phyloP scores from a whole-genome alignment of 352 stramenopile genomes.

The Pythium grandisporangium region DNA sequence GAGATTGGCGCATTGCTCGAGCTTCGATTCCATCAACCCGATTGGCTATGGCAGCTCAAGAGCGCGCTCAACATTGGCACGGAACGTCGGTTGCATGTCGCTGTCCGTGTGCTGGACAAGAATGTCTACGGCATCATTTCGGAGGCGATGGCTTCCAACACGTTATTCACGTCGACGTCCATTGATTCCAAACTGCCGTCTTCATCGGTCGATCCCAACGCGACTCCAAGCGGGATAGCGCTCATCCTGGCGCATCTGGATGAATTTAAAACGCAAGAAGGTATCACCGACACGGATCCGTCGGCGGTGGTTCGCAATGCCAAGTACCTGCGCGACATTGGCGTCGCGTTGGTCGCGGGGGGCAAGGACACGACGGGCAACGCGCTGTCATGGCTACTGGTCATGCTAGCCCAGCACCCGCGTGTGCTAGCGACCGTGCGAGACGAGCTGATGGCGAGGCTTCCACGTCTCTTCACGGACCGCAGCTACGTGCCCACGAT shows the following conservation, averaged over 20 bases:
- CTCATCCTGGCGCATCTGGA: constrained; percentile 34
- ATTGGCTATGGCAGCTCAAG: constrained; percentile 39
- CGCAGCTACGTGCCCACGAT: constrained; percentile 15
- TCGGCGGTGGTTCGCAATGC: constrained; percentile 10
- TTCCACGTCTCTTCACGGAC: constrained; percentile 21
- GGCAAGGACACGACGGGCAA: constrained; percentile 65
- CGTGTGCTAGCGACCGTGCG: constrained; percentile 29
- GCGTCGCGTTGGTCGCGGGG: constrained; percentile 61
- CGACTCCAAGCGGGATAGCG: neutral
- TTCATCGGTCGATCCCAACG: neutral
- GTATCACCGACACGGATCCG: constrained; percentile 11
- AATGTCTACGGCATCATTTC: constrained; percentile 18
- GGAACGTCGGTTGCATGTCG: constrained; percentile 24
- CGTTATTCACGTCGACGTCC: constrained; percentile 13
- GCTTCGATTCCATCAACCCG: constrained; percentile 19
- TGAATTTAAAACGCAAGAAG: constrained; percentile 17
- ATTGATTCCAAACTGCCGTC: no score
- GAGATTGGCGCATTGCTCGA: constrained; percentile 1
- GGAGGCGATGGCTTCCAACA: constrained; percentile 11
- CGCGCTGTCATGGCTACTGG: constrained; percentile 55
- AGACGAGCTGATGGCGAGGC: constrained; percentile 27
- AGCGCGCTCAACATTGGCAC: constrained; percentile 13
- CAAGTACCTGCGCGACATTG: constrained; percentile 49
- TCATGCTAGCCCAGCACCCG: constrained; percentile 62
- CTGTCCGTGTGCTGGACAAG: constrained; percentile 15